phyloP scores from a whole-genome alignment of 768 basidiomycete species.

The Mycena venus region DNA sequence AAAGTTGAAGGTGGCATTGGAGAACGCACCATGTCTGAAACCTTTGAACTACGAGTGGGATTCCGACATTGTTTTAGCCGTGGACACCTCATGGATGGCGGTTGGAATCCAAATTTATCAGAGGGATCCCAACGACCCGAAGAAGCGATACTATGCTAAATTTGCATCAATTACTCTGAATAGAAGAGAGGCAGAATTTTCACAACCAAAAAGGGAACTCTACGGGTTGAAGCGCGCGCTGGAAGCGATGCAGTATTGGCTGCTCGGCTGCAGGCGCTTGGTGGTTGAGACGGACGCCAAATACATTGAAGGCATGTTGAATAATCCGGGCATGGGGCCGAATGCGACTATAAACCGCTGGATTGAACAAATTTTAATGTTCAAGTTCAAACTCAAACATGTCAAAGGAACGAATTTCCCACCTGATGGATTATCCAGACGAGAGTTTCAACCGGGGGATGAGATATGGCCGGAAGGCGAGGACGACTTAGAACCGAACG shows the following conservation, averaged over 20 bases:
- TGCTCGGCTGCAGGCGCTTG: conserved; percentile 44
- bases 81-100: conserved; percentile 46
- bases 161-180: conserved; percentile 58
- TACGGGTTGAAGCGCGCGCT: conserved; percentile 50
- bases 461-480: conserved; percentile 12
- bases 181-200: conserved; percentile 46
- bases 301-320: conserved; percentile 50
- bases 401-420: conserved; percentile 38
- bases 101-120: conserved; percentile 57
- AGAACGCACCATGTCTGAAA: conserved; percentile 38
- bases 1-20: conserved; percentile 33
- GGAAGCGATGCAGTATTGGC: conserved; percentile 29
- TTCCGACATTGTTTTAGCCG: conserved; percentile 41
- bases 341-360: conserved; percentile 52
- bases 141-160: conserved; percentile 38
- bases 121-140: conserved; percentile 34
- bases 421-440: conserved; percentile 46
- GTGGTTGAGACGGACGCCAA: conserved; percentile 48
- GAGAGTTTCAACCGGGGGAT: conserved; percentile 33
- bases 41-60: conserved; percentile 45
- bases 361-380: conserved; percentile 49
- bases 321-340: conserved; percentile 49
- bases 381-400: conserved; percentile 49
- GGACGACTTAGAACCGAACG: conserved; percentile 5
- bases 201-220: conserved; percentile 56